phyloP scores from a whole-genome alignment of 2,329 filamentous ascomycete species.

The Trichoderma pleuroti region DNA sequence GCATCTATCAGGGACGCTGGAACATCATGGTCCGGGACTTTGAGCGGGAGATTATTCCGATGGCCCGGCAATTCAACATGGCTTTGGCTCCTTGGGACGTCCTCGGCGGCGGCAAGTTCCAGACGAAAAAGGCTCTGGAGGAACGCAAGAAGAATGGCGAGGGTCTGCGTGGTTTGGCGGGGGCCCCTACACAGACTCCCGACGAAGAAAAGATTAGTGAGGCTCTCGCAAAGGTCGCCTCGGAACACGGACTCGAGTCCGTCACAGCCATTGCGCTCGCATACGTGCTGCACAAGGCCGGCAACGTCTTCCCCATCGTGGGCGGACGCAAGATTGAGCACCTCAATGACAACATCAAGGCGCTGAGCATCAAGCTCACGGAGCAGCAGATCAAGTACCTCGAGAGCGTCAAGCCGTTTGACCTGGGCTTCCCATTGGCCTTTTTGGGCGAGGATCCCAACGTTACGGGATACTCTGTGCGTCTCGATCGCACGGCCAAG shows the following conservation, averaged over 20 bases:
- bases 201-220: slow-evolving; percentile 24
- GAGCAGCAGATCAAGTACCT: slow-evolving; percentile 53
- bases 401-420: slow-evolving; percentile 50
- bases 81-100: slow-evolving; percentile 44
- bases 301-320: slow-evolving; percentile 59
- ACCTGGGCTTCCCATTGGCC: slow-evolving; percentile 42
- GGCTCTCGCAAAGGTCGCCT: slow-evolving; percentile 17
- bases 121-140: slow-evolving; percentile 3
- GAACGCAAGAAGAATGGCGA: neutral
- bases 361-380: slow-evolving; percentile 49
- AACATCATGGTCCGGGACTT: slow-evolving; percentile 28
- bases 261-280: slow-evolving; percentile 45
- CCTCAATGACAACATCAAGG: slow-evolving; percentile 58
- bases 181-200: neutral
- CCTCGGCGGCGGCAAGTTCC: slow-evolving; percentile 37
- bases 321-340: slow-evolving; percentile 60
- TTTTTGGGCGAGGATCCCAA: neutral
- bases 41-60: slow-evolving; percentile 34
- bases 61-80: slow-evolving; percentile 34
- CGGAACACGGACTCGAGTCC: slow-evolving; percentile 5
- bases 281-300: slow-evolving; percentile 58
- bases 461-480: neutral
- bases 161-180: neutral
- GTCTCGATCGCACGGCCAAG: neutral
- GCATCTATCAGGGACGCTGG: slow-evolving; percentile 32